These are phyloP conservation scores for Xylaria multiplex DNA, from an alignment of 2,329 filamentous ascomycete species.

Conservation along the genomic window DNA sequence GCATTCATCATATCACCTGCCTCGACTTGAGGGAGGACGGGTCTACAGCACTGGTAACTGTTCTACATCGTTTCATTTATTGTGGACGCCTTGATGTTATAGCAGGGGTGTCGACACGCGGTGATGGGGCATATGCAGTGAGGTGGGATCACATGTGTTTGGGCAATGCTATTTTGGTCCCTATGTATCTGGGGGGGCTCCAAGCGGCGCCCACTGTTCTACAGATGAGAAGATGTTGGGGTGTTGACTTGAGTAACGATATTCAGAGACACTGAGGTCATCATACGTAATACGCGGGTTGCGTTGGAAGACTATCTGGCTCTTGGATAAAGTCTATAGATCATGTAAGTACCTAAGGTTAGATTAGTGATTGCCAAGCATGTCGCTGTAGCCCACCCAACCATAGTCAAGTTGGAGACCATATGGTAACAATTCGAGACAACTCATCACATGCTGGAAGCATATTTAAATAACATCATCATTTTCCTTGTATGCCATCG, in stretches of 20 bases:
- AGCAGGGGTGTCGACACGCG: constrained; percentile 26
- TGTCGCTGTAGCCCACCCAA: not conserved
- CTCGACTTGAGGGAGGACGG: constrained; percentile 1
- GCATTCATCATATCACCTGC: not conserved
- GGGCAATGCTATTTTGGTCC: constrained; percentile 26
- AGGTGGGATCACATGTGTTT: constrained; percentile 32
- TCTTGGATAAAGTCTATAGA: not conserved
- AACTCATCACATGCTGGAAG: not conserved
- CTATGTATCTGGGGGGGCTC: constrained; percentile 22
- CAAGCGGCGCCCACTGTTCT: constrained; percentile 2
- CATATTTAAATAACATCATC: not conserved
- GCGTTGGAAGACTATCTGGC: not conserved
- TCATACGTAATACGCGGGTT: constrained; percentile 1
- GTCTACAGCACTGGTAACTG: constrained; percentile 18
- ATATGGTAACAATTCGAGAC: too few species aligned
- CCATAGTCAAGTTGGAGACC: too few species aligned
- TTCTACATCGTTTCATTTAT: constrained; percentile 14
- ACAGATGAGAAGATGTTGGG: not conserved
- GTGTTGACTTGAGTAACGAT: not conserved
- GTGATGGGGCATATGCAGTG: constrained; percentile 24
- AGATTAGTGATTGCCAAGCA: not conserved
- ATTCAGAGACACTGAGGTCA: not conserved
- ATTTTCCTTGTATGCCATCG: not conserved
- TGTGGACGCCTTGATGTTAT: constrained; percentile 13
- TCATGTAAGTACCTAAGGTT: too few species aligned